These are phyloP conservation scores for Neofusicoccum umdonicola DNA, from an alignment of 2,329 filamentous ascomycete genomes.

Conservation along the genomic window DNA sequence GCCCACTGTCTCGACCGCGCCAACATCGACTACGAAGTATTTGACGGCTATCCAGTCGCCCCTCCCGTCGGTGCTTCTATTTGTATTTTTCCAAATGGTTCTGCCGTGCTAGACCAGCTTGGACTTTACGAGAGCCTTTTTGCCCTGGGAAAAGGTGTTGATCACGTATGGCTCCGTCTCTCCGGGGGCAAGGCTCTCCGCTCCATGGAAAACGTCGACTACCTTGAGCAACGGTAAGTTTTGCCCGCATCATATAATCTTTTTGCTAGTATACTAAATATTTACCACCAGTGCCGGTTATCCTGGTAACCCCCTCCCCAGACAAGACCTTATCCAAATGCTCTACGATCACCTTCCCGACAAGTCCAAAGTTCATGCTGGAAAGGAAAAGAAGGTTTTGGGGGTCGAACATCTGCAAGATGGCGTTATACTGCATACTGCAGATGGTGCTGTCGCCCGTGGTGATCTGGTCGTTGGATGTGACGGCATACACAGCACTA, in stretches of 20 bases:
- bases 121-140: not conserved
- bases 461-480: constrained; percentile 28
- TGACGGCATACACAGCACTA: constrained; percentile 26
- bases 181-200: not conserved
- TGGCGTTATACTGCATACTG: constrained; percentile 21
- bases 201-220: not conserved
- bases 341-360: constrained; percentile 24
- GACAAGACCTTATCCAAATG: constrained; percentile 25
- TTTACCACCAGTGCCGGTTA: not conserved
- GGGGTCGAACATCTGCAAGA: constrained; percentile 12
- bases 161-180: not conserved
- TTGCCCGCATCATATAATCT: not conserved
- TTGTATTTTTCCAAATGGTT: not conserved
- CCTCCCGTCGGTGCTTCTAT: not conserved
- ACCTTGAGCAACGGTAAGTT: not conserved
- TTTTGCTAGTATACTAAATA: not conserved
- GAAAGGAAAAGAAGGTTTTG: constrained; percentile 20
- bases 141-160: not conserved
- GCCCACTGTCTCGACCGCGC: not conserved
- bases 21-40: not conserved
- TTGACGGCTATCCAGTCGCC: not conserved
- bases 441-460: constrained; percentile 21
- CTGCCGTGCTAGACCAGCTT: not conserved
- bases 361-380: constrained; percentile 22
- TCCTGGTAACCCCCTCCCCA: constrained; percentile 22